phyloP scores from a whole-genome alignment of 352 stramenopile species.

The Globisporangium yorkense region DNA sequence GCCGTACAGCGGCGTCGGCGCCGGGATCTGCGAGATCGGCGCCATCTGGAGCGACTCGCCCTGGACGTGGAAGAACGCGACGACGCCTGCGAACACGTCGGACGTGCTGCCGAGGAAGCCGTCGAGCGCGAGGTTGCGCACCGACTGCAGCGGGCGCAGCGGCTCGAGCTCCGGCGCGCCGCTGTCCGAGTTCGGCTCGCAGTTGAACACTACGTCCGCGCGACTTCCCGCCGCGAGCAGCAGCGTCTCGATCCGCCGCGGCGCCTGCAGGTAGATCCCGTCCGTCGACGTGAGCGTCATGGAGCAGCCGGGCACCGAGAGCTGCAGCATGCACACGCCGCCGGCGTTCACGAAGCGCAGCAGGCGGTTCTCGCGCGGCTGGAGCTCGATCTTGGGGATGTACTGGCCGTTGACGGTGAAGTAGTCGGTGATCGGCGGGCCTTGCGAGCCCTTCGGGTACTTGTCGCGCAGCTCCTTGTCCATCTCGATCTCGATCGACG shows the following conservation, averaged over 20 bases:
- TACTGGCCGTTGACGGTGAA: constrained; percentile 71
- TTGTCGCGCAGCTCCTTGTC: constrained; percentile 14
- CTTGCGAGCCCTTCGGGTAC: constrained; percentile 4
- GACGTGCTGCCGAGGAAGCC: constrained; percentile 47
- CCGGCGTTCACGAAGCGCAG: constrained; percentile 64
- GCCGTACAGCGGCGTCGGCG: constrained; percentile 35
- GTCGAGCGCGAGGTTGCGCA: constrained; percentile 29
- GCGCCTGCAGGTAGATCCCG: constrained; percentile 43
- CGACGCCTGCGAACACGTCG: constrained; percentile 50
- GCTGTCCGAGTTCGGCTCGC: constrained; percentile 22
- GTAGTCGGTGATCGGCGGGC: constrained; percentile 42
- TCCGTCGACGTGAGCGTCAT: constrained; percentile 50
- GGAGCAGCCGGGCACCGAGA: constrained; percentile 55
- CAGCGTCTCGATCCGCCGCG: constrained; percentile 32
- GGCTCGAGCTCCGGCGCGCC: constrained; percentile 14
- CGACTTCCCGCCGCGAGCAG: constrained; percentile 54
- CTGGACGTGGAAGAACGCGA: constrained; percentile 57
- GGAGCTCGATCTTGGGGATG: constrained; percentile 51
- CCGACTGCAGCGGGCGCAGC: constrained; percentile 52
- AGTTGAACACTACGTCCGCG: constrained; percentile 57
- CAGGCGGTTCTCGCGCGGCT: constrained; percentile 42
- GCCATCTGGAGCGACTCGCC: constrained; percentile 25
- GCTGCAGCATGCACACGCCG: constrained; percentile 39
- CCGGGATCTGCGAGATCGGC: constrained; percentile 24
- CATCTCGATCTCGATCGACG: constrained; percentile 21